Evolutionary conservation across 495 filamentous ascomycete species (phyloP), one percentile per base, ranked within the genome.

Genomic region (Aspergillus wentii): DNA sequence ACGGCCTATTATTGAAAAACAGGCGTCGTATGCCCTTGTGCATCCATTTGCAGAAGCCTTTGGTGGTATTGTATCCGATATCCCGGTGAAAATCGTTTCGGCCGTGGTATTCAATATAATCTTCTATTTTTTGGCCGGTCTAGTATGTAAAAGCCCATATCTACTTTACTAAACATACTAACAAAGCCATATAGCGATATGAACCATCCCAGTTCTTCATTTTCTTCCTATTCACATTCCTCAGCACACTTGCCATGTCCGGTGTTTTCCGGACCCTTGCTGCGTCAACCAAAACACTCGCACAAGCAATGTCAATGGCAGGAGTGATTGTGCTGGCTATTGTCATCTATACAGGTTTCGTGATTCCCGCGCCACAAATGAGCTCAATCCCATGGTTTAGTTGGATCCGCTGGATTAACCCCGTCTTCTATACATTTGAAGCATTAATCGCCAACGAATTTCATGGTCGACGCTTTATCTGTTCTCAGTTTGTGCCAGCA

Each of bases 1-100:
- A 51, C 66, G 78, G 14, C 74, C 78, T 16, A 77, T 84, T 22
- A 72, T 86, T 13, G 75, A 80, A 32, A 83, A 84, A 49, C 81
- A 85, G 41, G 66, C 67, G 0, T 74, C 69, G 1, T 84, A 80
- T 42, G 74, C 77, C n/a, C 78, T 84, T 50, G 82, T 82, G 15
- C 76, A 77, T 38, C 80, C 82, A 0, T 71, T 72, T 22, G 66
- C 78, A 2, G 79, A 83, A 44, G 73, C 75, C 0, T 47, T 79
- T 3, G 80, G 75, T 8, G 70, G 71, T 0, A 69, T 83, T 15
- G 64, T 83, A 1, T 63, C 68, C 4, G 80, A 85, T 40, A 64
- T 83, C 19, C 76, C 76, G 0, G 59, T 74, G 33, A 78, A 79
- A 38, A 63, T 79, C 21, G 46, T 69, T 16, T 56, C 61, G 3